Base-by-base conservation (phyloP, 495 filamentous ascomycete species). In the Penicillium parvum region DNA sequence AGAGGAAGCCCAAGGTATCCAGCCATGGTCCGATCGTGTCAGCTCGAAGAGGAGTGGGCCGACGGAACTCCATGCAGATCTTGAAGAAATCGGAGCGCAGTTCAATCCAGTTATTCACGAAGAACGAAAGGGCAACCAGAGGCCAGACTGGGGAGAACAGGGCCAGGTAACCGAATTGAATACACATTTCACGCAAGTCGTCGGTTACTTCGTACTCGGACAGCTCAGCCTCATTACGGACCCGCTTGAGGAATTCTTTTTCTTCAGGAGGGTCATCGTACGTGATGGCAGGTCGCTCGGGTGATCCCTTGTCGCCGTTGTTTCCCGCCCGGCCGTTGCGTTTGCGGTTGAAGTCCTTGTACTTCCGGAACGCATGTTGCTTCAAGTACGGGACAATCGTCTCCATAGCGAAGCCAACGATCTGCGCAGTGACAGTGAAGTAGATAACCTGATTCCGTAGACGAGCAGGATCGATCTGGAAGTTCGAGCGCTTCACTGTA, bases 1-100 rank as follows among this genome's bases (percentile, higher is more conserved):
- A 81, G 3, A 97, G 65, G 65, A 98, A 95, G 2, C 82, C 82
- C 2, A 98, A 74, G 12, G 83, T 82, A 42, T 89, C 83, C 8
- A 98, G 75, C 92, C 92, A 98, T 1, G 92, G 90, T 0, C 92
- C 92, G 51, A 98, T 98, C 3, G 85, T 89, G 61, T 97, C 94
- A 2, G 87, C 83, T 10, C 92, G 81, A 63, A 81, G 82, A 1
- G 92, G 92, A 9, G 84, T 86, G 1, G 92, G 94, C 7, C 92
- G 77, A 51, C 88, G 84, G 74, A 87, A 91, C 61, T 90, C 86
- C 40, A 87, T 69, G 50, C 89, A 90, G 49, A 98, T 98, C 57
- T 98, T 98, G 64, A 90, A 78, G 11, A 95, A 91, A 48, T 98
- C 92, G 16, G 85, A 85, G 18, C 92, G 85, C 10, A 96, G 78